Conservation (phyloP, 805 yeast species). For the Hanseniaspora vineae region DNA sequence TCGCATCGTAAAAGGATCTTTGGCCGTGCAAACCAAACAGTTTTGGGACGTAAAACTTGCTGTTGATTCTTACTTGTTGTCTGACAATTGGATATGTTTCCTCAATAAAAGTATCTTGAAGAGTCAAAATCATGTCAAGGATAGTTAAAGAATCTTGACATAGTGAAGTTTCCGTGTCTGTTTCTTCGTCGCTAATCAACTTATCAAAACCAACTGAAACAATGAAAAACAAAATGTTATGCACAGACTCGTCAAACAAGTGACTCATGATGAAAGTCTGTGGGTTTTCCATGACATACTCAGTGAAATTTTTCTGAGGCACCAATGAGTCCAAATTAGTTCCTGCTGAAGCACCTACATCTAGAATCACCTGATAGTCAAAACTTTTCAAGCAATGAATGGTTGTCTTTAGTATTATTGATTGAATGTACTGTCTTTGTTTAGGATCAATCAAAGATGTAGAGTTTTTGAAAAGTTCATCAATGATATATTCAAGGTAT, state of each 20-base stretch:
- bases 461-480: constrained; percentile 50
- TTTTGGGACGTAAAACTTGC: constrained; percentile 18
- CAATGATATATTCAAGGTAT: constrained; percentile 60
- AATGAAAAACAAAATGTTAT: constrained; percentile 42
- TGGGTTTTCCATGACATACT: constrained; percentile 54
- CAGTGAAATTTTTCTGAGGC: constrained; percentile 30
- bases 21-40: constrained; percentile 45
- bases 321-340: constrained; percentile 38
- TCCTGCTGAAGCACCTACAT: constrained; percentile 35
- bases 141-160: constrained; percentile 27
- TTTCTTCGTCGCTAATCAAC: constrained; percentile 19
- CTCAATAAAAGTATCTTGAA: constrained; percentile 47
- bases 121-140: constrained; percentile 31
- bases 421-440: constrained; percentile 36
- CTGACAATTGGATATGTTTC: constrained; percentile 25
- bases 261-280: constrained; percentile 51
- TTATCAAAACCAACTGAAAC: constrained; percentile 49
- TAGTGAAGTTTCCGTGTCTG: constrained; percentile 15
- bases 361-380: constrained; percentile 37
- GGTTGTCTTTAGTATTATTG: constrained; percentile 39
- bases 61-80: constrained; percentile 12
- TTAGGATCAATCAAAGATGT: constrained; percentile 16
- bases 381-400: constrained; percentile 35
- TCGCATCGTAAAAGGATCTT: constrained; percentile 55
- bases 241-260: constrained; percentile 47